Percentiles rank a stretch among this genome's conserved stretches.
phyloP scores from a whole-genome alignment of 1,139 yeast species.

The Geotrichum bryndzae region DNA sequence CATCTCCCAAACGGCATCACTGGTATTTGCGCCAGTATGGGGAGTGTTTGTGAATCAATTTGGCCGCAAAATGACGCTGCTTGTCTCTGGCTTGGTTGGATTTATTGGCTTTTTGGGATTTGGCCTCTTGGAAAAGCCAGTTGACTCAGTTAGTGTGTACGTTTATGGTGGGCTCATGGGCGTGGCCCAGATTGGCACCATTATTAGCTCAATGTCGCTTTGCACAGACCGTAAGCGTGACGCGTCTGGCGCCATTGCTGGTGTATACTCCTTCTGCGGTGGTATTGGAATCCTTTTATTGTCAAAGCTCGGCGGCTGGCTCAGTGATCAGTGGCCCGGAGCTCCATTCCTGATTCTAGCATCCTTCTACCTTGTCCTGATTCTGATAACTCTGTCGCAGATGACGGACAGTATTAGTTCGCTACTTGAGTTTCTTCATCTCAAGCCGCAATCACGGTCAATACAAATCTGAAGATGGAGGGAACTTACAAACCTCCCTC shows the following conservation, averaged over 20 bases:
- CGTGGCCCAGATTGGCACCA: conserved; percentile 50
- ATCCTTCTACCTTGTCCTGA: conserved; percentile 37
- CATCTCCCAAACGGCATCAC: conserved; percentile 52
- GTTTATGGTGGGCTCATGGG: conserved; percentile 43
- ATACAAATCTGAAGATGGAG: background rate
- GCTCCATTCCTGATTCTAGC: conserved; percentile 57
- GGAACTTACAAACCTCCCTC: no score
- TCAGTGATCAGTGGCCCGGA: conserved; percentile 53
- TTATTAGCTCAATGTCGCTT: conserved; percentile 47
- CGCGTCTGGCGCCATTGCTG: conserved; percentile 59
- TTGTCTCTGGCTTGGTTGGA: conserved; percentile 39
- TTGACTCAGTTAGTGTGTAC: conserved; percentile 32
- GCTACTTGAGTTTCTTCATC: background rate
- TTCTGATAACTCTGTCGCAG: conserved; percentile 18
- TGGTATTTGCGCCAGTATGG: conserved; percentile 57
- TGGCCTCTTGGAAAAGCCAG: conserved; percentile 33
- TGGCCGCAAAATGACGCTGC: conserved; percentile 41
- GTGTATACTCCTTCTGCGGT: conserved; percentile 61
- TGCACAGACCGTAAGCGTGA: conserved; percentile 41
- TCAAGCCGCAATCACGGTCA: background rate
- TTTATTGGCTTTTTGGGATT: conserved; percentile 37
- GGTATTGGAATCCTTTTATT: conserved; percentile 62
- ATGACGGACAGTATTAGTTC: conserved; percentile 9
- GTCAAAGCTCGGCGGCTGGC: conserved; percentile 54
- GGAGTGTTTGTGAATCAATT: conserved; percentile 50